Evolutionary conservation across 106 monocot genomes (phyloP), one percentile per base, ranked within the genome.

Genomic region (Dioscorea dumetorum): DNA sequence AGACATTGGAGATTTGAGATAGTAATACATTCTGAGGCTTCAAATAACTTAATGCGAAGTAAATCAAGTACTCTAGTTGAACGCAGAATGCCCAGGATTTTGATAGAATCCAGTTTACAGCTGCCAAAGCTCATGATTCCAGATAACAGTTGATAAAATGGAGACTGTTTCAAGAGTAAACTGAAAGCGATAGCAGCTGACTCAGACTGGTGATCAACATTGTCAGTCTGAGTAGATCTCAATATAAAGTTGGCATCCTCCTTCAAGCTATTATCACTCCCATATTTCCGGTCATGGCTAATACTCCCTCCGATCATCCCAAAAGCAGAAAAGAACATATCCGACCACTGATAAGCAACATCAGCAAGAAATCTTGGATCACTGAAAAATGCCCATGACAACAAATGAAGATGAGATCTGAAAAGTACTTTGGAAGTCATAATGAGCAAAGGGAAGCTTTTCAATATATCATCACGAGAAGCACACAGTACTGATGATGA

Each of bases 401-500:
- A 73, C 62, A 87, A 89, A 52, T 71, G 73, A 32, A 74, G 33
- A 72, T 82, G 68, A 60, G 69, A 72, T 66, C 48, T 57, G 35
- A 87, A 78, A 73, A 84, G 64, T 50, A 58, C 41, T 58, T 74
- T 68, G 23, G 72, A 66, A 67, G 84, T n/a, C 41, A 41, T 54
- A 71, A 92, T 63, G 60, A 92, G 67, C 41, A 77, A 60, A 52
- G 82, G 84, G 48, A 99, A 82, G 79, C 72, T 80, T 49, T 41
- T 15, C 58, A 99, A 31, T 49, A 99, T 58, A 66, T 90, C 89
- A 72, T 77, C 74, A 58, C 68, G 72, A 65, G 77, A 24, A 34
- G 97, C 83, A 85, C 89, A 99, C 50, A 90, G 23, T 17, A 95
- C 58, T 19, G 95, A 79, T 60, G 78, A 81, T 41, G 63, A 72